Conservation (phyloP, 257 asterid species). For the Solanum ossicruentum region DNA sequence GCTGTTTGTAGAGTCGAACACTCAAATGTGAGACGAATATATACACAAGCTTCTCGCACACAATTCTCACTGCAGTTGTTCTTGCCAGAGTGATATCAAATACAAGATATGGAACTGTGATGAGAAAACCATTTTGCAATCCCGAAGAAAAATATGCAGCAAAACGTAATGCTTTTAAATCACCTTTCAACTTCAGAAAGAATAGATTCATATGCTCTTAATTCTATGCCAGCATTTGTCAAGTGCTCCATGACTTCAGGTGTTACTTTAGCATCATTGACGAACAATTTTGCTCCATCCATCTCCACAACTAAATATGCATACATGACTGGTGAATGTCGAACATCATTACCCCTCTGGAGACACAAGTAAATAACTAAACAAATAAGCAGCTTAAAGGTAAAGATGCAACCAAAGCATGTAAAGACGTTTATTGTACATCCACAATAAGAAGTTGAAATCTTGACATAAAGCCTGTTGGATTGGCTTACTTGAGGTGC, state of each 20-base stretch:
- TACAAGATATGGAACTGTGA: neutral
- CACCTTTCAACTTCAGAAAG: conserved; percentile 83
- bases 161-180: neutral
- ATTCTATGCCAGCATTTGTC: conserved; percentile 66
- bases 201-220: conserved; percentile 74
- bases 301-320: conserved; percentile 82
- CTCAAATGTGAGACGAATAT: neutral
- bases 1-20: neutral
- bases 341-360: conserved; percentile 87
- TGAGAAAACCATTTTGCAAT: neutral
- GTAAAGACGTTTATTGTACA: neutral
- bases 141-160: neutral
- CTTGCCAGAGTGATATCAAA: neutral
- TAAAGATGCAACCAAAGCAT: neutral
- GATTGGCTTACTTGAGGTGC: no score
- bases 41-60: neutral
- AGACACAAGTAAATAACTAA: neutral
- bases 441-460: neutral
- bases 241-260: conserved; percentile 65
- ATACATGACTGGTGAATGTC: conserved; percentile 90
- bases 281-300: conserved; percentile 69
- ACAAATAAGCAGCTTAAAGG: neutral
- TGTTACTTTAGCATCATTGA: conserved; percentile 58
- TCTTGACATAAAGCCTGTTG: neutral
- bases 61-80: neutral